Evolutionary conservation across 2,329 filamentous ascomycete species (phyloP), one percentile per base, ranked within the genome.

Genomic region (Emmonsiellopsis sp.): DNA sequence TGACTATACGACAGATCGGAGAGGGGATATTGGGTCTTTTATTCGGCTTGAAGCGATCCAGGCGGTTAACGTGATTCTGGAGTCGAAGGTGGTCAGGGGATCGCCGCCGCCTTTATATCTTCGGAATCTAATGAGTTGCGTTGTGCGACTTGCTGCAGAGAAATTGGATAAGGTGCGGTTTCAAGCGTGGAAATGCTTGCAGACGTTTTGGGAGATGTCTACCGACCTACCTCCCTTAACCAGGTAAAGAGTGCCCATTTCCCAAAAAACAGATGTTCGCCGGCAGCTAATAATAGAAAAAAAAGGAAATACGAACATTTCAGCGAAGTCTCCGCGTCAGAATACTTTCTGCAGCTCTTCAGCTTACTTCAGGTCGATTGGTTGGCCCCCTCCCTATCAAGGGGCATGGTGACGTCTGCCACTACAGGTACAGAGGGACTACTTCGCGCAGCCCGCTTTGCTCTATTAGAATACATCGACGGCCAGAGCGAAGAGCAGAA

Each of bases 21-120:
- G 90, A 54, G 93, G 93, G 13, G 93, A 98, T 64, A 80, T 97
- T 48, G 93, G 93, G 5, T 95, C 91, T 0, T 81, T 91, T 51
- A 86, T 95, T 3, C 81, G 93, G 3, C 74, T 92, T 5, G 86
- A 91, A 67, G 91, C 89, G 26, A 78, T 96, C 10, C 79, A 81
- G 55, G 82, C 82, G 2, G 75, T 89, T 1, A 82, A 62, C 10
- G 59, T 61, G 10, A 60, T 72, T 38, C 58, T 71, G 11, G 55
- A 60, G 43, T 52, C 51, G 32, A 63, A 61, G 38, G 52, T 59
- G 35, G 20, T 50, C 32, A 45, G 16, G 7, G 42, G 52, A 43
- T 42, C 52, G 15, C 34, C 50, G 40, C 59, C 54, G 30, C 54
- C 60, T 26, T 15, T 55, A 41, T 56, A 60, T 20, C 50, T 65